These are phyloP conservation scores for Amylostereum areolatum DNA, from an alignment of 1,284 basidiomycete species.

Conservation along the genomic window DNA sequence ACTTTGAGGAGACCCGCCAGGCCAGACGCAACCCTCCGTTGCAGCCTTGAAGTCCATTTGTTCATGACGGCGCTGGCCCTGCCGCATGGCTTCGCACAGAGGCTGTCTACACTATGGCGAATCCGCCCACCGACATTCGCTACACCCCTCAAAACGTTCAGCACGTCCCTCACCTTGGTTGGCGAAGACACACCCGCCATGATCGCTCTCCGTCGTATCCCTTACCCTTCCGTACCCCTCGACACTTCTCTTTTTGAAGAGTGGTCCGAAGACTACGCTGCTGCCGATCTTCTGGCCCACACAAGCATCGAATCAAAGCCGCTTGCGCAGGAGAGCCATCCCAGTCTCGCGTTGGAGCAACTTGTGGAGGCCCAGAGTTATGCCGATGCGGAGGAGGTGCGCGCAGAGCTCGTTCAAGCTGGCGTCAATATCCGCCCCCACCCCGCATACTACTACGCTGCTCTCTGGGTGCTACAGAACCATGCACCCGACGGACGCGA, in stretches of 20 bases:
- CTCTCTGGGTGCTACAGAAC: conserved; percentile 18
- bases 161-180: conserved; percentile 4
- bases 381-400: conserved; percentile 20
- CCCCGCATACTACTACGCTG: conserved; percentile 25
- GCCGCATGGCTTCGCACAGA: conserved; percentile 3
- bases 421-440: conserved; percentile 26
- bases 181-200: conserved; percentile 23
- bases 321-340: not conserved
- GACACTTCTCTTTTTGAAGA: conserved; percentile 27
- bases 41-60: too few relatives aligned
- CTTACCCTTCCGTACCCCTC: conserved; percentile 19
- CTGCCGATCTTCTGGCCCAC: not conserved
- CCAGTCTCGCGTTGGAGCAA: conserved; percentile 14
- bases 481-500: conserved; percentile 17
- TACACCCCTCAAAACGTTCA: conserved; percentile 7
- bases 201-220: conserved; percentile 20
- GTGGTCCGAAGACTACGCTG: conserved; percentile 18
- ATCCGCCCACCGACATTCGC: not conserved
- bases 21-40: too few relatives aligned
- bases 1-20: too few relatives aligned
- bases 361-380: conserved; percentile 17
- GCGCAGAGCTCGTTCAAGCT: conserved; percentile 24
- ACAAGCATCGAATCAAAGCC: not conserved
- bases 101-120: conserved; percentile 4
- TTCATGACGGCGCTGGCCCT: conserved; percentile 8